phyloP scores from a whole-genome alignment of 1,139 yeast genomes.

The Sugiyamaella neomexicana region DNA sequence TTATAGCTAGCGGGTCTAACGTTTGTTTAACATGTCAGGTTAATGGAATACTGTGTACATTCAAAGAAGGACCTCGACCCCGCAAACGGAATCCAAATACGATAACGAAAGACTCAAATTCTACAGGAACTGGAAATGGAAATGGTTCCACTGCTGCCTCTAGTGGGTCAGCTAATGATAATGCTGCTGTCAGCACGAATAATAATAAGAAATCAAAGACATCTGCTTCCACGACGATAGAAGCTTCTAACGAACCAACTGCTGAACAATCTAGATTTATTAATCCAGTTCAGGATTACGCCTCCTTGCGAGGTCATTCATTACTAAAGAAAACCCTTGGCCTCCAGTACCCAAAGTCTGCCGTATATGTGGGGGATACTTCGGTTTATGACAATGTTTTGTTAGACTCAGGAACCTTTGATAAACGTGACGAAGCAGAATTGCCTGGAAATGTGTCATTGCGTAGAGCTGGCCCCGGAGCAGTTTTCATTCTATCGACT shows the following conservation, averaged over 20 bases:
- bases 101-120: constrained; percentile 6
- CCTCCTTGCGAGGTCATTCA: constrained; percentile 42
- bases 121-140: constrained; percentile 15
- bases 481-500: constrained; percentile 40
- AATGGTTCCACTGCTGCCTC: constrained; percentile 16
- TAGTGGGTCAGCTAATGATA: constrained; percentile 10
- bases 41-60: constrained; percentile 40
- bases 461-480: constrained; percentile 40
- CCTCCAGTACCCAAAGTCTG: constrained; percentile 44
- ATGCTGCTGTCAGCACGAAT: not conserved
- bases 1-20: constrained; percentile 38
- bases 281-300: constrained; percentile 41
- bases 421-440: constrained; percentile 39
- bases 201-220: constrained; percentile 3
- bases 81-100: constrained; percentile 22
- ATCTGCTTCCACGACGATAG: not conserved
- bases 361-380: constrained; percentile 42
- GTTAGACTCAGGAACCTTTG: constrained; percentile 36
- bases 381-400: constrained; percentile 40
- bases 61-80: constrained; percentile 36
- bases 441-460: constrained; percentile 39
- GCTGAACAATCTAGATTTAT: constrained; percentile 24
- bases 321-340: constrained; percentile 43
- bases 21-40: constrained; percentile 42
- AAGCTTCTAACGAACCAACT: constrained; percentile 7